phyloP scores from a whole-genome alignment of 2,329 filamentous ascomycete genomes.

The Penicillium thymicola region DNA sequence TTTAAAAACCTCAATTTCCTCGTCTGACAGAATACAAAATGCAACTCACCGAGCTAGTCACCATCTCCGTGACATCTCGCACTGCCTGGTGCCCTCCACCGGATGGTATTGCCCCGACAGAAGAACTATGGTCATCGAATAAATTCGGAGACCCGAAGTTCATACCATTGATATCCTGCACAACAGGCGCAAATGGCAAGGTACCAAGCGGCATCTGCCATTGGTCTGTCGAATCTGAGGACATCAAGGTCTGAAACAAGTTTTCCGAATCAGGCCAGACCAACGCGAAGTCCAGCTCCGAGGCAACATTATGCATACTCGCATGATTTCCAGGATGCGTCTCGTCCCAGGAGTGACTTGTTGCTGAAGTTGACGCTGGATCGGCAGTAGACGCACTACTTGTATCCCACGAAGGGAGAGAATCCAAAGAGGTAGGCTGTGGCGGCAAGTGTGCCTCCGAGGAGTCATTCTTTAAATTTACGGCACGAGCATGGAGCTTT shows the following conservation, averaged over 20 bases:
- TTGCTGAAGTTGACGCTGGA: conserved; percentile 16
- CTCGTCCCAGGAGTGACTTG: conserved; percentile 27
- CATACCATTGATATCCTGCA: conserved; percentile 30
- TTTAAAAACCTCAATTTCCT: no score
- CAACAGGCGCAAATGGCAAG: conserved; percentile 37
- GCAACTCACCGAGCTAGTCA: conserved; percentile 40
- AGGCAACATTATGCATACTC: conserved; percentile 23
- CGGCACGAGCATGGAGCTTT: conserved; percentile 39
- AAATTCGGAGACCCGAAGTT: conserved; percentile 35
- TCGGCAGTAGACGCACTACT: conserved; percentile 19
- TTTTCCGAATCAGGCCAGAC: conserved; percentile 48
- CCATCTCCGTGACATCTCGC: conserved; percentile 46
- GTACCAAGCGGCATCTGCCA: conserved; percentile 46
- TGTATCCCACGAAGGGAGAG: conserved; percentile 26
- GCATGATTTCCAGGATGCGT: conserved; percentile 15
- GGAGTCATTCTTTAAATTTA: conserved; percentile 20
- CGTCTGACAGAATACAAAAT: not conserved
- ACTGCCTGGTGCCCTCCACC: conserved; percentile 45
- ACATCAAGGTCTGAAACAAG: conserved; percentile 45
- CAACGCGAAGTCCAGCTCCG: conserved; percentile 41
- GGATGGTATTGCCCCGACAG: conserved; percentile 39
- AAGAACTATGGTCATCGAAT: conserved; percentile 37
- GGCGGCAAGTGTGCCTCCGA: conserved; percentile 9
- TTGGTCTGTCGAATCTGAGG: conserved; percentile 38
- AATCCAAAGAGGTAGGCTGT: conserved; percentile 20